Conservation (phyloP, 495 filamentous ascomycete genomes). For the Aspergillus bridgeri region DNA sequence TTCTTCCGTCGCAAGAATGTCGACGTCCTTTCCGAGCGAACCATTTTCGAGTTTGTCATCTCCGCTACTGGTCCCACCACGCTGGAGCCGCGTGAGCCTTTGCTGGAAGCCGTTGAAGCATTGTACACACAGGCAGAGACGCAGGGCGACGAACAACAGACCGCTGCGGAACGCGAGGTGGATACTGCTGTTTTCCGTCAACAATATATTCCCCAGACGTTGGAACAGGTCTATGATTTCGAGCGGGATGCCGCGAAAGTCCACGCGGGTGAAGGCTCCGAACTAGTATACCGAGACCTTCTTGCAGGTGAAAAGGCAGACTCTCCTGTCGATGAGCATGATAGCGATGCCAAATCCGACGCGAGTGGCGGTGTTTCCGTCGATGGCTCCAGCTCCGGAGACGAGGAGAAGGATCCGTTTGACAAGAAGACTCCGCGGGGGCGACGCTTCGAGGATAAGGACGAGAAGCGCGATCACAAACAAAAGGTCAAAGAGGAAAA, state of each 20-base stretch:
- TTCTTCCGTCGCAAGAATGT: constrained; percentile 87
- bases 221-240: constrained; percentile 93
- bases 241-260: constrained; percentile 84
- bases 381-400: constrained; percentile 44
- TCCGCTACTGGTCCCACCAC: constrained; percentile 50
- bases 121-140: constrained; percentile 45
- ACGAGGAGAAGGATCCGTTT: constrained; percentile 49
- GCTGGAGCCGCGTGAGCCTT: constrained; percentile 29
- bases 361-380: constrained; percentile 46
- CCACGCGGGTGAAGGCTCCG: constrained; percentile 63
- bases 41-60: constrained; percentile 77
- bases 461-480: constrained; percentile 85
- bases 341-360: constrained; percentile 42
- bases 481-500: constrained; percentile 90
- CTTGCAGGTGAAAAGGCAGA: constrained; percentile 64
- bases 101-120: constrained; percentile 48
- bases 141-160: constrained; percentile 36
- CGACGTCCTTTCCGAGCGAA: constrained; percentile 67
- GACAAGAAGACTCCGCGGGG: constrained; percentile 71
- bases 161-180: constrained; percentile 49
- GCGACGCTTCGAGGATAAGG: constrained; percentile 88
- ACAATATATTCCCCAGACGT: constrained; percentile 89
- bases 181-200: constrained; percentile 91
- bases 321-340: constrained; percentile 25
- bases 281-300: constrained; percentile 76